Base-by-base conservation (phyloP, 495 filamentous ascomycete species). In the Hypoxylon lenormandii region DNA sequence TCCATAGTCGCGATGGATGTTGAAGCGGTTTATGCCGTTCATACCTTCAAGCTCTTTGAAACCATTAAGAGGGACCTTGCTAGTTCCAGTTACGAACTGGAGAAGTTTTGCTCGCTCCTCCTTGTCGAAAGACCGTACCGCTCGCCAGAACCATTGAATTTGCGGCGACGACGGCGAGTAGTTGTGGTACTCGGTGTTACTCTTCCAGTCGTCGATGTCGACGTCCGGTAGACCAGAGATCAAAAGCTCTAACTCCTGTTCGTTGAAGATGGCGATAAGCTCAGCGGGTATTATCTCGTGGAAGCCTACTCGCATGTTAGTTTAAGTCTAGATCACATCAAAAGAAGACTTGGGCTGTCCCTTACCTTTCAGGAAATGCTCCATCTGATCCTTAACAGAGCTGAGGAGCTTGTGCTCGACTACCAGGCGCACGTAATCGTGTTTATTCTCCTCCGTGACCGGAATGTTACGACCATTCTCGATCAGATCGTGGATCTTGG, bases 111-210 rank as follows among this genome's bases (percentile, higher is more conserved):
- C 95, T 58, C 92, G 92, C 79, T 98, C 95, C 82, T 99, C 95
- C 81, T 98, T 98, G 83, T 99, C 95, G 72, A 97, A 99, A 5
- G 94, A 97, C 69, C 96, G 90, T 42, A 99, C 90, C 3, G 96
- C 95, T 72, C 95, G 90, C 95, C 95, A 99, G 88, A 99, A 97
- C 96, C 95, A 98, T 78, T 99, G 95, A 70, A 99, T 97, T 74
- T 99, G 95, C 21, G 94, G 90, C 1, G 95, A 96, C 0, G 93
- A 92, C 23, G 92, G 90, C 13, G 91, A 91, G 83, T 98, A 99
- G 79, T 97, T 98, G 79, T 98, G 95, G 73, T 97, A 98, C 74
- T 98, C 96, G 16, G 93, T 97, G 79, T 97, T 96, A 78, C 90
- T 91, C 87, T 97, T 97, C 95, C 95, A 99, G 81, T 99, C 95